phyloP scores from a whole-genome alignment of 768 basidiomycete species.

The Hericium alpestre region DNA sequence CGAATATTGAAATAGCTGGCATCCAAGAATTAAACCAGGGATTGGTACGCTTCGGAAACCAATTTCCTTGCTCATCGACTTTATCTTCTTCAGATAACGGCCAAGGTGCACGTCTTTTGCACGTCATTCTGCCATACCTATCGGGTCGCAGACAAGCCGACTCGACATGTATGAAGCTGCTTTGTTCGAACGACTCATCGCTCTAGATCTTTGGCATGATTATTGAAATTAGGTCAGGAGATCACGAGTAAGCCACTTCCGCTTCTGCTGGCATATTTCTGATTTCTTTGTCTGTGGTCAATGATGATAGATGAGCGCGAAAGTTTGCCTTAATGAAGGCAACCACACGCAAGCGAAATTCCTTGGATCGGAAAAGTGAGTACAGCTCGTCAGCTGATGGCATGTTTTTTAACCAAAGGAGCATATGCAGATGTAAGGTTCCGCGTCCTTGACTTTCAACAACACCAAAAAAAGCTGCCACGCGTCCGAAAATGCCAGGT shows the following conservation, averaged over 20 bases:
- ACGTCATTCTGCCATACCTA: slow-evolving; percentile 4
- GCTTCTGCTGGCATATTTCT: neutral
- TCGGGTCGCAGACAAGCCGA: slow-evolving; percentile 6
- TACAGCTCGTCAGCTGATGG: slow-evolving; percentile 22
- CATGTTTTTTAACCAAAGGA: slow-evolving; percentile 26
- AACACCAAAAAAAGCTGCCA: slow-evolving; percentile 25
- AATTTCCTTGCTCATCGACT: slow-evolving; percentile 12
- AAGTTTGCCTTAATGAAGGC: slow-evolving; percentile 24
- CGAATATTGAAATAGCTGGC: slow-evolving; percentile 15
- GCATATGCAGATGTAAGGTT: slow-evolving; percentile 29
- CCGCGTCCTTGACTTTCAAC: slow-evolving; percentile 34
- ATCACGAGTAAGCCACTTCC: slow-evolving; percentile 21
- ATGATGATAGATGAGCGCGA: slow-evolving; percentile 19
- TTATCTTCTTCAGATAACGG: slow-evolving; percentile 2
- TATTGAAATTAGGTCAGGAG: slow-evolving; percentile 20
- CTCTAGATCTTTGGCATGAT: neutral
- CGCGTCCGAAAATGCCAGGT: slow-evolving; percentile 24
- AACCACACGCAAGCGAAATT: slow-evolving; percentile 19
- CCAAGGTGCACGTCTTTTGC: slow-evolving; percentile 19
- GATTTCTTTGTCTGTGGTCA: neutral
- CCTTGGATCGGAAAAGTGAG: slow-evolving; percentile 13
- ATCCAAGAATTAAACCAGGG: no score
- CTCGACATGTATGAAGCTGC: slow-evolving; percentile 17
- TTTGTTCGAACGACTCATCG: neutral
- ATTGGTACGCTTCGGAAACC: slow-evolving; percentile 9